Conservation (phyloP, 169 alveolate genomes). For the Eimeria sp. region DNA sequence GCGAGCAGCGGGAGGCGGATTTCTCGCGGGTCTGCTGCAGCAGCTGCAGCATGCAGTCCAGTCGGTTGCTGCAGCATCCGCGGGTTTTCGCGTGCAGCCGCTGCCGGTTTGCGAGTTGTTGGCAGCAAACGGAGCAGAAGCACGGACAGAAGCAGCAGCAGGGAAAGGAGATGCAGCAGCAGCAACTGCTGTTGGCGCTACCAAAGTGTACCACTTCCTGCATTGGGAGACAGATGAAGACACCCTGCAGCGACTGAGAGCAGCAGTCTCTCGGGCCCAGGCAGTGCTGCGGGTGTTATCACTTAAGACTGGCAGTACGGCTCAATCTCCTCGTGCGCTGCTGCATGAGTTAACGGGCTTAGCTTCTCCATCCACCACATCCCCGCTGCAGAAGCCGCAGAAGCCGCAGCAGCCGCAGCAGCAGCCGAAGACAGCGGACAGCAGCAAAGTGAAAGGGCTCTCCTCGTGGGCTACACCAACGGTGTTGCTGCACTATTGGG, state of each 20-base stretch:
- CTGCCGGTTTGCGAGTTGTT: conserved; percentile 38
- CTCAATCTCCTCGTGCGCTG: conserved; percentile 25
- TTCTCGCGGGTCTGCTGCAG: conserved; percentile 45
- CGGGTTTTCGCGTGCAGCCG: conserved; percentile 27
- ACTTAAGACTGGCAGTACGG: neutral
- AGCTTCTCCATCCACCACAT: neutral
- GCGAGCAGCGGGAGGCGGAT: conserved; percentile 3
- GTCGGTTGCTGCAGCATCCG: conserved; percentile 18
- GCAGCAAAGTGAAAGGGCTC: conserved; percentile 45
- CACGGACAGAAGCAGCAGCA: conserved; percentile 1
- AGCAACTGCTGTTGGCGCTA: neutral
- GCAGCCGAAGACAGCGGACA: neutral
- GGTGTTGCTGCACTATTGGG: conserved; percentile 45
- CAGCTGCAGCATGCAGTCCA: conserved; percentile 33
- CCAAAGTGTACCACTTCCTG: conserved; percentile 30
- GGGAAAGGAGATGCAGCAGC: neutral
- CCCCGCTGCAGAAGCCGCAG: neutral
- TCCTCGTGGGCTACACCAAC: conserved; percentile 64
- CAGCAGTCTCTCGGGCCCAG: conserved; percentile 51
- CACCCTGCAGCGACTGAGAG: conserved; percentile 35
- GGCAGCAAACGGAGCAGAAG: neutral
- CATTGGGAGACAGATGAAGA: conserved; percentile 60
- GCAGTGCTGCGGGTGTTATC: conserved; percentile 51
- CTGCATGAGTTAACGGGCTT: conserved; percentile 19
- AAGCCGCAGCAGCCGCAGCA: conserved; percentile 19